Base-by-base conservation (phyloP, 2,329 filamentous ascomycete genomes). In the Sporothrix brasiliensis region DNA sequence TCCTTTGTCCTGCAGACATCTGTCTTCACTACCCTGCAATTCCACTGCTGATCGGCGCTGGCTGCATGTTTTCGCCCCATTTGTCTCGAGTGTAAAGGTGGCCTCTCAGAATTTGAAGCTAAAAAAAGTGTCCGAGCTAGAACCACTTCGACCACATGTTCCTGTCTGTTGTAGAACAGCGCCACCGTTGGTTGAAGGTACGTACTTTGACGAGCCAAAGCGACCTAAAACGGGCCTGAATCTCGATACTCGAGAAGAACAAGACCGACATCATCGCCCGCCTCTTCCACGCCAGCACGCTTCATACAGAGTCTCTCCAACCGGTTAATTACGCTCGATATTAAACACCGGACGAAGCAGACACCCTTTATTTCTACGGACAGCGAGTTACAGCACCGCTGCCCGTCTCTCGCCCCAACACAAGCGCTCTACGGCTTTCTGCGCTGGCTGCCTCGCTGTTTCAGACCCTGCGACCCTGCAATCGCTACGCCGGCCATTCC, bases 401-500 rank as follows among this genome's bases (percentile, higher is more conserved):
- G 30, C n/a, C 19, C n/a, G 21, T 30, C 52, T 54, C 52, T 60
- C n/a, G 56, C 9, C 13, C 39, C 21, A 47, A 27, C 21, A 44
- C 54, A 58, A 58, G 54, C 54, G 30, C 19, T 21, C n/a, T 44
- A 49, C 34, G 58, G 66, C 50, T 3, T 14, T 24, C 30, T 69
- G 52, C 39, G 67, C 54, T 27, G 67, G 67, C 24, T 41, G 54
- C 53, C 24, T 49, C 39, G 58, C 44, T 70, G 72, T 73, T 71
- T 71, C 73, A 73, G 71, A 72, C 73, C 68, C 63, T 54, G 54
- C 63, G 71, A 72, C 71, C 68, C 63, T 54, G 54, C 67, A 53
- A 68, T 72, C 70, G 69, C 63, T 70, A 69, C 60, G 21, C 54
- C 53, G 34, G 49, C 50, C 44, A 21, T 16, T 44, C 47, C 44